phyloP scores from a whole-genome alignment of 306 rosid species.

The Styphnolobium japonicum region DNA sequence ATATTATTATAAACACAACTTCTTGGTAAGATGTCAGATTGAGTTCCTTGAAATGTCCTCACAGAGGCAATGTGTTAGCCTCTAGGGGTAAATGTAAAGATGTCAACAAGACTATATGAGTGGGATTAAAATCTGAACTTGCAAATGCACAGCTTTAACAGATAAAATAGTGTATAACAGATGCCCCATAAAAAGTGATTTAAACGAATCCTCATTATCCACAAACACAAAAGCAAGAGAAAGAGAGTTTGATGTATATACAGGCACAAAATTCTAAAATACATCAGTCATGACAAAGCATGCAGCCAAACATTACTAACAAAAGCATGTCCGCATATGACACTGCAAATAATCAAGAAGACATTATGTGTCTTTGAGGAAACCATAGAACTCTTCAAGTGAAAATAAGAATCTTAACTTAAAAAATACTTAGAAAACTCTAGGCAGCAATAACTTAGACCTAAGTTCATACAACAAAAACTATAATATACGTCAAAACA shows the following conservation, averaged over 20 bases:
- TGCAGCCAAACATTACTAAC: background rate
- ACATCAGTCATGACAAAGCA: background rate
- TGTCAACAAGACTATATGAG: background rate
- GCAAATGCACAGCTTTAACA: constrained; percentile 10
- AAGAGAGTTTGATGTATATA: background rate
- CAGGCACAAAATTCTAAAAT: constrained; percentile 12
- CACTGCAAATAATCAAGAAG: background rate
- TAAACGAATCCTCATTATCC: background rate
- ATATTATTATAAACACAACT: background rate
- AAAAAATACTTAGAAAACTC: background rate
- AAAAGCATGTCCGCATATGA: background rate
- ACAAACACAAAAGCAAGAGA: constrained; percentile 3
- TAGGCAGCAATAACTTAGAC: background rate
- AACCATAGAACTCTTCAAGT: background rate
- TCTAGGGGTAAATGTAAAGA: background rate
- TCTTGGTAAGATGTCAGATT: background rate
- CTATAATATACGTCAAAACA: constrained; percentile 15
- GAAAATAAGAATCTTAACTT: background rate
- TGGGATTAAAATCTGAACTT: background rate
- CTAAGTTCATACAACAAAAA: constrained; percentile 7
- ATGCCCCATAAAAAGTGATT: background rate
- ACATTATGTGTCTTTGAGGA: background rate
- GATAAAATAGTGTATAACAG: background rate
- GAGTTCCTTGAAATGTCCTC: constrained; percentile 4
- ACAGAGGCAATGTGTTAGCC: background rate